Evolutionary conservation across 352 stramenopile species (phyloP).

Genomic region (Pythium periplocum): DNA sequence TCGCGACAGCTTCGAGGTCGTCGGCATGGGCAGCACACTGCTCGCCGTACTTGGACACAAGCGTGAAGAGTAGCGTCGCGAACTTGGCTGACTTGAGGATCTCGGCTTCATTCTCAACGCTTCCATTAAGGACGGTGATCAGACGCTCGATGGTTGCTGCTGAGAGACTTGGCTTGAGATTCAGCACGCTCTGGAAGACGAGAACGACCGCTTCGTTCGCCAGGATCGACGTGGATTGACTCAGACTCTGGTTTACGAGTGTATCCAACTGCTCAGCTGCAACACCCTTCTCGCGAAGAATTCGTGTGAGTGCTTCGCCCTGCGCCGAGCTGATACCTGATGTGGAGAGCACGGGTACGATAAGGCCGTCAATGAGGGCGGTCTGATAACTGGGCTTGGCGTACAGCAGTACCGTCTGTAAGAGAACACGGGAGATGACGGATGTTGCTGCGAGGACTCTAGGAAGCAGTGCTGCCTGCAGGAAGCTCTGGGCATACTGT

Average conservation of each 20-base stretch:
- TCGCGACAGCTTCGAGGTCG: constrained; percentile 9
- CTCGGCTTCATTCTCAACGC: constrained; percentile 1
- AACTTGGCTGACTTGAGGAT: constrained; percentile 23
- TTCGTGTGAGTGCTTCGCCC: constrained; percentile 63
- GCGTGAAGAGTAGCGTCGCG: constrained; percentile 22
- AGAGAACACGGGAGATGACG: constrained; percentile 67
- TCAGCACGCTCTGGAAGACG: constrained; percentile 73
- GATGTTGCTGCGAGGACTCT: constrained; percentile 50
- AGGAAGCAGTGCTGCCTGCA: constrained; percentile 48
- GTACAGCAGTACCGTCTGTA: constrained; percentile 56
- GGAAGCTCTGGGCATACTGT: constrained; percentile 53
- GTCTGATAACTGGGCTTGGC: constrained; percentile 30
- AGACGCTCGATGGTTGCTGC: constrained; percentile 33
- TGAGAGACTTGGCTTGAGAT: constrained; percentile 45
- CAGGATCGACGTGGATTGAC: constrained; percentile 17
- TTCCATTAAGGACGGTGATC: not conserved
- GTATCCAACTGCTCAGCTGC: constrained; percentile 40
- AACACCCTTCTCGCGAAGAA: constrained; percentile 46
- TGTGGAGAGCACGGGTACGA: constrained; percentile 45
- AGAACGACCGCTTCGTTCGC: constrained; percentile 60
- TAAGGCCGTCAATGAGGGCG: constrained; percentile 42
- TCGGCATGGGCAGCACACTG: constrained; percentile 15
- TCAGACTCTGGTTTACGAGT: constrained; percentile 32
- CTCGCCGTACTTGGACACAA: constrained; percentile 21
- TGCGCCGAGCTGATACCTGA: constrained; percentile 36